phyloP scores from a whole-genome alignment of 1,139 yeast genomes.

The Saccharomyces hybrid region DNA sequence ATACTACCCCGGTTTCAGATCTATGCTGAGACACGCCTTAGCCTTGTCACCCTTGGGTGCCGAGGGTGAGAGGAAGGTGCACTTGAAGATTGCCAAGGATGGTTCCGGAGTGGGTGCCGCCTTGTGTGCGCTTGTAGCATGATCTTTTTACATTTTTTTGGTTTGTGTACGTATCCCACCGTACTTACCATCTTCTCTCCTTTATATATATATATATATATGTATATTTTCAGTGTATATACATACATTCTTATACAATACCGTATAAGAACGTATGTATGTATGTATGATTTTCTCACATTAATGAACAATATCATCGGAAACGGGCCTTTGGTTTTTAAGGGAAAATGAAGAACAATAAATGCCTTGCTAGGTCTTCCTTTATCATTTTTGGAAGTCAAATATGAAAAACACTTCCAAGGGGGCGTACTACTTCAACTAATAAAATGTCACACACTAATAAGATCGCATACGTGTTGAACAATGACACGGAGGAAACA shows the following conservation, averaged over 20 bases:
- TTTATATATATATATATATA: not conserved
- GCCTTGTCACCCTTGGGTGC: slow-evolving; percentile 61
- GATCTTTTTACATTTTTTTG: slow-evolving; percentile 1
- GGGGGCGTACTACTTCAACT: not conserved
- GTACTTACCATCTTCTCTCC: too few species aligned
- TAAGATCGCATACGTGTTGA: not conserved
- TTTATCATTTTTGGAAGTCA: not conserved
- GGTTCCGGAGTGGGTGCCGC: slow-evolving; percentile 98
- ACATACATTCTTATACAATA: too few species aligned
- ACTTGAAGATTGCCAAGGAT: slow-evolving; percentile 77
- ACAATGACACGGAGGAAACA: not conserved
- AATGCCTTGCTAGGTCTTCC: not conserved
- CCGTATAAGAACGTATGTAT: not conserved
- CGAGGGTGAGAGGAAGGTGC: slow-evolving; percentile 62
- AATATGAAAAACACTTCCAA: not conserved
- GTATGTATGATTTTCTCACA: not conserved
- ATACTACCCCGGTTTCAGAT: slow-evolving; percentile 81
- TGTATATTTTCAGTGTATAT: not conserved
- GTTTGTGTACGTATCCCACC: too few species aligned
- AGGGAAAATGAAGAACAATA: not conserved
- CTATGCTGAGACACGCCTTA: slow-evolving; percentile 68
- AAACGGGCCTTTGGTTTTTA: not conserved
- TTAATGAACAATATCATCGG: not conserved
- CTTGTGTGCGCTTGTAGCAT: slow-evolving; percentile 56
- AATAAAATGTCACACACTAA: not conserved